Conservation (phyloP, 129 eudicot genomes). For the Flaveria brownii region DNA sequence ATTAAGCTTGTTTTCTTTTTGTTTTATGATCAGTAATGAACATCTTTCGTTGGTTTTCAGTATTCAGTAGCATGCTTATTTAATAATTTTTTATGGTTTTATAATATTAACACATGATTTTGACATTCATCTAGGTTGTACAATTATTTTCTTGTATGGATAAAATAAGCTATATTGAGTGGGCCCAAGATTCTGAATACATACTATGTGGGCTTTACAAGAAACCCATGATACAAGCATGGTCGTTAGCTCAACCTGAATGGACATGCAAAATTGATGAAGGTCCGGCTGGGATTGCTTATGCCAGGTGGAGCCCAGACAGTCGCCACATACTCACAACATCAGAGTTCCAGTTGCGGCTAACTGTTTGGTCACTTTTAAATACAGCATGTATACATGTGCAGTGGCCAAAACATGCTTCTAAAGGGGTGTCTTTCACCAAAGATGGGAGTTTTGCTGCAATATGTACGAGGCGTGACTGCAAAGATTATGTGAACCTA, state of each 20-base stretch:
- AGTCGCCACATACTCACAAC: slow-evolving; percentile 99
- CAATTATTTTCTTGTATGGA: slow-evolving; percentile 92
- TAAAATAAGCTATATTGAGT: slow-evolving; percentile 85
- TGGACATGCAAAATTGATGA: slow-evolving; percentile 99
- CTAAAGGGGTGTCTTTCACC: slow-evolving; percentile 94
- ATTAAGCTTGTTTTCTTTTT: background rate
- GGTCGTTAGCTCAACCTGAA: slow-evolving; percentile 95
- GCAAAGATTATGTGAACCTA: slow-evolving; percentile 89
- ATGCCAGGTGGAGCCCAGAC: slow-evolving; percentile 99
- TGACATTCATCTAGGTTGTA: slow-evolving; percentile 61
- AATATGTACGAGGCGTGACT: slow-evolving; percentile 93
- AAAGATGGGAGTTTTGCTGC: slow-evolving; percentile 97
- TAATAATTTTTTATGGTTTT: background rate
- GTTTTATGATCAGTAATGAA: slow-evolving; percentile 1
- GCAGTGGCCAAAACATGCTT: slow-evolving; percentile 94
- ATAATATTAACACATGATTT: background rate
- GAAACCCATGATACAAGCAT: slow-evolving; percentile 90
- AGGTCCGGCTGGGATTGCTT: slow-evolving; percentile 96
- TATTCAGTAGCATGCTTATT: background rate
- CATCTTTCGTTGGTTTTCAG: slow-evolving; percentile 6
- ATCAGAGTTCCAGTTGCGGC: slow-evolving; percentile 82
- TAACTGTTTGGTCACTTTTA: slow-evolving; percentile 93
- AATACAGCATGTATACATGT: slow-evolving; percentile 96
- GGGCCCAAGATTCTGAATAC: slow-evolving; percentile 98
- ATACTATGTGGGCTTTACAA: slow-evolving; percentile 90